Evolutionary conservation across 108 stramenopile genomes (phyloP).

Genomic region (Cylindrotheca fusiformis): DNA sequence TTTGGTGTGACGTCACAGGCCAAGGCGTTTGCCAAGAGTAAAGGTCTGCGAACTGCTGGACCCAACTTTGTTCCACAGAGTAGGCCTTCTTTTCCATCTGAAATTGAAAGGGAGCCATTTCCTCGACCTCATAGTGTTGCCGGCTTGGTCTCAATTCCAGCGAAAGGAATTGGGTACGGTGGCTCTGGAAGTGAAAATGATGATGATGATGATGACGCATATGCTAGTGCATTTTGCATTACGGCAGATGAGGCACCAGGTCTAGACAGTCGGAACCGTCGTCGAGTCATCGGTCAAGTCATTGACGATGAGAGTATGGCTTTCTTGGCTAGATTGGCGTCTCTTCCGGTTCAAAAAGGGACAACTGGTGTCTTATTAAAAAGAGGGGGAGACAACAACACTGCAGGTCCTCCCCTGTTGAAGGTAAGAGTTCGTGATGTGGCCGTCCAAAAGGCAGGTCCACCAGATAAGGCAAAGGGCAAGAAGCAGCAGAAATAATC

Average conservation of each 20-base stretch:
- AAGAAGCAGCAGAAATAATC: background rate
- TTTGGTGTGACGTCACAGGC: conserved; percentile 70
- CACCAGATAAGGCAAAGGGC: background rate
- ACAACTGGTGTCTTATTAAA: conserved; percentile 30
- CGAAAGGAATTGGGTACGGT: conserved; percentile 68
- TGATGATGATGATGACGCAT: conserved; percentile 46
- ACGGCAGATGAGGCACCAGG: conserved; percentile 42
- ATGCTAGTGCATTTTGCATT: conserved; percentile 57
- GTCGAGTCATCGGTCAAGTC: conserved; percentile 67
- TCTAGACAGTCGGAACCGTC: conserved; percentile 53
- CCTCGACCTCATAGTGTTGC: conserved; percentile 46
- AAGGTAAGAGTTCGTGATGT: conserved; percentile 22
- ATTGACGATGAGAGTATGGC: conserved; percentile 66
- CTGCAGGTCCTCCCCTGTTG: conserved; percentile 40
- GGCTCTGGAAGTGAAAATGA: conserved; percentile 43
- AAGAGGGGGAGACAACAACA: conserved; percentile 8
- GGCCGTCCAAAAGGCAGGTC: conserved; percentile 13
- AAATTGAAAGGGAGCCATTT: conserved; percentile 22
- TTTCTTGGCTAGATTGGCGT: conserved; percentile 55
- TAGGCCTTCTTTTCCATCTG: conserved; percentile 30
- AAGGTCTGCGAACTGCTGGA: conserved; percentile 27
- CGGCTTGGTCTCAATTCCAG: conserved; percentile 61
- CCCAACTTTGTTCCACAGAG: conserved; percentile 61
- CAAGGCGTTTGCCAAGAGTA: conserved; percentile 53
- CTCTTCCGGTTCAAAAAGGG: conserved; percentile 49